A percentile compares a stretch with the other conserved stretches of the same genome.
phyloP scores from a whole-genome alignment of 345 rosid genomes.

The Syzygium jambos region DNA sequence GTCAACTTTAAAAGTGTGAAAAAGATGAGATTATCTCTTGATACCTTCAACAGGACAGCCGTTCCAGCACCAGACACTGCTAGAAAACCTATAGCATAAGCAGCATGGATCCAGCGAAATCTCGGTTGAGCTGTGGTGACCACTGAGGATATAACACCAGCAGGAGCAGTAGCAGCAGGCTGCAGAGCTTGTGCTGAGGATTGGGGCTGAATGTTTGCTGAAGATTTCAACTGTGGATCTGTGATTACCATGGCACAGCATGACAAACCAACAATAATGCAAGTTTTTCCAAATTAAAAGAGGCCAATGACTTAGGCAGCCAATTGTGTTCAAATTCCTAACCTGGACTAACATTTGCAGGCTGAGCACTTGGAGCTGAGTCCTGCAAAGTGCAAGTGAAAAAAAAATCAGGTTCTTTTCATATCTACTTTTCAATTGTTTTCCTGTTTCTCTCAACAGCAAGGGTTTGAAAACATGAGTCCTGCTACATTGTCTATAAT shows the following conservation, averaged over 20 bases:
- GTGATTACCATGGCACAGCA: conserved; percentile 5
- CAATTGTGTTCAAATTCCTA: background rate
- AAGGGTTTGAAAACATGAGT: background rate
- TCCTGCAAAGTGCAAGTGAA: conserved; percentile 40
- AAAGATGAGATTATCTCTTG: background rate
- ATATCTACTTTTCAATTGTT: background rate
- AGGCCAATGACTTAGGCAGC: background rate
- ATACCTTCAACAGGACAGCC: conserved; percentile 71
- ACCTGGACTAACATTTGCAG: conserved; percentile 53
- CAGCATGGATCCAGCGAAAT: conserved; percentile 86
- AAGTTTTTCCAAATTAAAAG: background rate
- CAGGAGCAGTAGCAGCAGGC: conserved; percentile 43
- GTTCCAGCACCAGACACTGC: conserved; percentile 92
- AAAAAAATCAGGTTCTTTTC: background rate
- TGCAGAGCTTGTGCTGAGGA: conserved; percentile 44
- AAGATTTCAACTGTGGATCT: conserved; percentile 47
- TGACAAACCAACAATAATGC: background rate
- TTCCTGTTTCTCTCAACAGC: background rate
- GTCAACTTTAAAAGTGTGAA: background rate
- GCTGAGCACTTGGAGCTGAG: conserved; percentile 63
- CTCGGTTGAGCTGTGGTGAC: conserved; percentile 17
- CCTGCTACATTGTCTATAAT: background rate
- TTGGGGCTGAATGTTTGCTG: conserved; percentile 48
- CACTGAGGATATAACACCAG: conserved; percentile 24
- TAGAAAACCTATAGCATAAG: conserved; percentile 61